phyloP scores from a whole-genome alignment of 768 basidiomycete genomes.

The Royoungia palumana region DNA sequence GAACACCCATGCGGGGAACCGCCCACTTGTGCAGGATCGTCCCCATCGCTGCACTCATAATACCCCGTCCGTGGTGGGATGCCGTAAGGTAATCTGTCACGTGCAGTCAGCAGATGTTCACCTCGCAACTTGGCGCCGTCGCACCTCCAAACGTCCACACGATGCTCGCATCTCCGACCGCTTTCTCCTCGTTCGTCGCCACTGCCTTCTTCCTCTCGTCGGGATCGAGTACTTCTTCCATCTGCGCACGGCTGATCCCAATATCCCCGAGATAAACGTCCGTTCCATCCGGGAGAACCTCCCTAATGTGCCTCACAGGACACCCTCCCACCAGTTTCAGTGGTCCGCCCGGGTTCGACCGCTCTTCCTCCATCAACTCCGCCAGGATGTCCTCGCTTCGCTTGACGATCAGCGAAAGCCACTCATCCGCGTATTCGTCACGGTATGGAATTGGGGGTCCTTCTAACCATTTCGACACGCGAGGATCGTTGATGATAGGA shows the following conservation, averaged over 20 bases:
- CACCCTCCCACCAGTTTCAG: constrained; percentile 38
- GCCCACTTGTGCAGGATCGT: constrained; percentile 57
- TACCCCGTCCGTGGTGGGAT: constrained; percentile 62
- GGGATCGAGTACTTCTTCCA: constrained; percentile 33
- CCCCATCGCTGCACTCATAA: constrained; percentile 65
- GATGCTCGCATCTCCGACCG: constrained; percentile 51
- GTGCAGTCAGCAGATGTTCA: neutral
- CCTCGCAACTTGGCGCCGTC: constrained; percentile 7
- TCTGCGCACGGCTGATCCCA: constrained; percentile 19
- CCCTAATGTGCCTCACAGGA: constrained; percentile 51
- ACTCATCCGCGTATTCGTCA: constrained; percentile 37
- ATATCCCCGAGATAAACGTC: constrained; percentile 51
- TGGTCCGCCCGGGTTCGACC: constrained; percentile 16
- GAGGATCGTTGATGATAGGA: constrained; percentile 47
- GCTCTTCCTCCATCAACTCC: constrained; percentile 18
- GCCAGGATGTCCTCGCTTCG: constrained; percentile 21
- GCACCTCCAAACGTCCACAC: constrained; percentile 62
- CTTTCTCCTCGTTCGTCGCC: constrained; percentile 40
- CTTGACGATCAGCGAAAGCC: constrained; percentile 28
- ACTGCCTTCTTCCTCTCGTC: constrained; percentile 35
- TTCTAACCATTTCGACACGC: constrained; percentile 44
- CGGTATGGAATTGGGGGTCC: constrained; percentile 54
- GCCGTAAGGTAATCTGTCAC: constrained; percentile 56
- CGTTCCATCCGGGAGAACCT: constrained; percentile 52
- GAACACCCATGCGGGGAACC: constrained; percentile 60